Conservation (phyloP, 1,139 yeast genomes). For the Debaryomyces robertsiae region DNA sequence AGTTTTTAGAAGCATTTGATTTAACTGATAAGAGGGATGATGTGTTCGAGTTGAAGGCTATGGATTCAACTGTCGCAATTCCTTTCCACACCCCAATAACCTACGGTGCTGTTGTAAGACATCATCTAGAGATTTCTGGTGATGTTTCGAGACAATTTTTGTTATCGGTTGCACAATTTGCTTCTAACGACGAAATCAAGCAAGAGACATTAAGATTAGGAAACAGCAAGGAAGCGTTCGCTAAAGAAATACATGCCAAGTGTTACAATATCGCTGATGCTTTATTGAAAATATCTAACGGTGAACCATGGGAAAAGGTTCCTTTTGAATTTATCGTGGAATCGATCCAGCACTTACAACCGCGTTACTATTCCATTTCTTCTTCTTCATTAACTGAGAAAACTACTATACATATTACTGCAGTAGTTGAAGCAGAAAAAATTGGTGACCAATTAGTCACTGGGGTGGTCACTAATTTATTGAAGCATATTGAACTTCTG, state of each 20-base stretch:
- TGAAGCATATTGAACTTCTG: conserved; percentile 69
- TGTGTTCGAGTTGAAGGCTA: conserved; percentile 66
- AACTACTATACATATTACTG: conserved; percentile 76
- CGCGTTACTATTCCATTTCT: conserved; percentile 95
- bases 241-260: conserved; percentile 59
- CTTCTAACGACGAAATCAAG: conserved; percentile 69
- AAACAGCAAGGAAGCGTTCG: conserved; percentile 68
- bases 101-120: conserved; percentile 80
- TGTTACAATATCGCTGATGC: conserved; percentile 79
- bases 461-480: conserved; percentile 91
- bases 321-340: conserved; percentile 88
- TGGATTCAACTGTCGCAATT: conserved; percentile 69
- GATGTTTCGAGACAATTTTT: conserved; percentile 90
- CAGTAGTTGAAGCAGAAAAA: conserved; percentile 81
- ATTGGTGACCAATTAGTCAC: conserved; percentile 52
- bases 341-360: conserved; percentile 77
- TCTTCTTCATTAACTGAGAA: conserved; percentile 84
- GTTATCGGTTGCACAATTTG: conserved; percentile 76
- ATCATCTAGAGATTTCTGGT: conserved; percentile 89
- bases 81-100: conserved; percentile 94
- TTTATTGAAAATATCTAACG: conserved; percentile 60
- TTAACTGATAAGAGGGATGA: conserved; percentile 53
- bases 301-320: conserved; percentile 66
- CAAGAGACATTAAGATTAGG: conserved; percentile 56
- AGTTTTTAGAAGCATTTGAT: conserved; percentile 65